A percentile compares a stretch with the other conserved stretches of the same genome.
phyloP scores from a whole-genome alignment of 225 moss, liverwort and hornwort genomes.

The Polytrichum commune region DNA sequence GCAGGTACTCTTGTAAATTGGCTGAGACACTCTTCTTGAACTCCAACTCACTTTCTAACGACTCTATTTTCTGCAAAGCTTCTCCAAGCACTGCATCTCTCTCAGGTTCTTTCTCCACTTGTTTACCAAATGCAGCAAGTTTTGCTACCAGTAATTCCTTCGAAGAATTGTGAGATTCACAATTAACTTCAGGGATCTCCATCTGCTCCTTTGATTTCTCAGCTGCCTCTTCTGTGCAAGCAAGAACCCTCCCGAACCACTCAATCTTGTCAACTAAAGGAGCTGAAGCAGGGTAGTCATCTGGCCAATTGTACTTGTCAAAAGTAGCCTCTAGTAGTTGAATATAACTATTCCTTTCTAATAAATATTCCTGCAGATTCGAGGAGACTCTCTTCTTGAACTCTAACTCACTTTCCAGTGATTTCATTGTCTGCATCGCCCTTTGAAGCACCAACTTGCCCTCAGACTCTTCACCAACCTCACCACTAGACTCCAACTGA shows the following conservation, averaged over 20 bases:
- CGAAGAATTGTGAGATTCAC: slow-evolving; percentile 4
- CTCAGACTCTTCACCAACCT: not conserved
- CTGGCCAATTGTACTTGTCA: slow-evolving; percentile 3
- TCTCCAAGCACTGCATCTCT: not conserved
- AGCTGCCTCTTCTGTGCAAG: slow-evolving; percentile 17
- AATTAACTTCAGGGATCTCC: no score
- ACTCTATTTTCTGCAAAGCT: not conserved
- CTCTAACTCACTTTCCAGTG: not conserved
- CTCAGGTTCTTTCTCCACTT: not conserved
- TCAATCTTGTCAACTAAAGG: not conserved
- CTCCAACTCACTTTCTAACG: slow-evolving; percentile 1
- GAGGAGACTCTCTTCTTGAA: not conserved
- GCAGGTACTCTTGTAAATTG: not conserved
- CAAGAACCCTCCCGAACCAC: slow-evolving; percentile 2
- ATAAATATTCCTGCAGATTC: slow-evolving; percentile 3
- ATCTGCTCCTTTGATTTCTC: slow-evolving; percentile 1
- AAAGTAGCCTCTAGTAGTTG: not conserved
- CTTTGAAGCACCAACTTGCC: not conserved
- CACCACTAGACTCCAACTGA: not conserved
- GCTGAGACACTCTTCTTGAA: not conserved
- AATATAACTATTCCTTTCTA: slow-evolving; percentile 7
- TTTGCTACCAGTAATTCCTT: slow-evolving; percentile 15
- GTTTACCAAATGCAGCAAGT: not conserved
- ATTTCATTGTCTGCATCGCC: not conserved
- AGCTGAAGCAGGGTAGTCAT: slow-evolving; percentile 1